These are phyloP conservation scores for Pseudoturritis turrita DNA, from an alignment of 345 rosid genomes.

Conservation along the genomic window DNA sequence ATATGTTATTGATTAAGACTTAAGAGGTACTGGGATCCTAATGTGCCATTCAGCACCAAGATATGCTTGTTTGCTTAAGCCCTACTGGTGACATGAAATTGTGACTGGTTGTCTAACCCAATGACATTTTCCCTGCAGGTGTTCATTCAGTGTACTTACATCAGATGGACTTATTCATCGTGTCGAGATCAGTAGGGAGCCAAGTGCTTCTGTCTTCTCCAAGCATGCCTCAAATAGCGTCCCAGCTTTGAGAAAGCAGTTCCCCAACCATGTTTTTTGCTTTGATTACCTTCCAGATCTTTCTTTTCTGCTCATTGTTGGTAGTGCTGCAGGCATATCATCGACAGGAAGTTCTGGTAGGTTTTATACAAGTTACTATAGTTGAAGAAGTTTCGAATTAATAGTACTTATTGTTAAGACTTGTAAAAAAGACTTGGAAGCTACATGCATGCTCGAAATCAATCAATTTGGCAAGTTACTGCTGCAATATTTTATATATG, in stretches of 20 bases:
- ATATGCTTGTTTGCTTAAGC: slow-evolving; percentile 5
- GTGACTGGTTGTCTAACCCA: slow-evolving; percentile 6
- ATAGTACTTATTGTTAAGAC: not conserved
- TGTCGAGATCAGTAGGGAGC: slow-evolving; percentile 66
- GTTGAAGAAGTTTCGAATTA: not conserved
- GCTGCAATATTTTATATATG: not conserved
- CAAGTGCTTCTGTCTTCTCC: slow-evolving; percentile 55
- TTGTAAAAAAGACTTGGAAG: not conserved
- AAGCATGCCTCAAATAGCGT: slow-evolving; percentile 32
- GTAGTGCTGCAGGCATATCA: slow-evolving; percentile 43
- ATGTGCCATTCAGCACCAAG: not conserved
- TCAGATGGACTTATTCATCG: slow-evolving; percentile 69
- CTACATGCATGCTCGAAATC: not conserved
- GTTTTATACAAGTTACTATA: slow-evolving; percentile 23
- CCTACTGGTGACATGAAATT: not conserved
- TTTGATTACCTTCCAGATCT: slow-evolving; percentile 58
- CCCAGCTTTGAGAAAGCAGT: slow-evolving; percentile 43
- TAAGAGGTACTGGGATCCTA: not conserved
- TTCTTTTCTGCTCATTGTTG: slow-evolving; percentile 59
- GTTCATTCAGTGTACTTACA: slow-evolving; percentile 59
- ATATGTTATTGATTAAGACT: slow-evolving; percentile 14
- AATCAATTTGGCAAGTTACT: not conserved
- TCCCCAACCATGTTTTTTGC: slow-evolving; percentile 68
- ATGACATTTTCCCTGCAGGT: slow-evolving; percentile 45
- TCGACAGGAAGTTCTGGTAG: slow-evolving; percentile 55